Evolutionary conservation across 2,329 filamentous ascomycete genomes (phyloP).

Genomic region (Xylaria sp.): DNA sequence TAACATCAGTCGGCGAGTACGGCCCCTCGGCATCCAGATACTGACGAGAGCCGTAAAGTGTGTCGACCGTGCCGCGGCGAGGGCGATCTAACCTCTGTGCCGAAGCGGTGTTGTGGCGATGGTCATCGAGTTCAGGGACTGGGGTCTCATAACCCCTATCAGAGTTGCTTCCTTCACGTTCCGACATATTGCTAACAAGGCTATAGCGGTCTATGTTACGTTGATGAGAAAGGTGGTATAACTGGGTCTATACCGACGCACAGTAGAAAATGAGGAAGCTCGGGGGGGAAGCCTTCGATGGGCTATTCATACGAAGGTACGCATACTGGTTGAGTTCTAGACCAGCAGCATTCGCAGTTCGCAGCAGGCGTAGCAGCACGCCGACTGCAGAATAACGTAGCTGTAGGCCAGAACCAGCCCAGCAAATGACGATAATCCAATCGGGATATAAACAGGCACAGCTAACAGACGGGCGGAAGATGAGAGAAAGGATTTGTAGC

Average conservation of each 20-base stretch:
- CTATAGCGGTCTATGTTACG: slow-evolving; percentile 44
- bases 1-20: slow-evolving; percentile 54
- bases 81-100: slow-evolving; percentile 68
- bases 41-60: slow-evolving; percentile 67
- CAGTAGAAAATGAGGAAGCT: slow-evolving; percentile 7
- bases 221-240: neutral
- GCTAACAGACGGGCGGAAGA: slow-evolving; percentile 1
- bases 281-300: slow-evolving; percentile 48
- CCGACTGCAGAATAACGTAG: slow-evolving; percentile 47
- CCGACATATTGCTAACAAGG: slow-evolving; percentile 69
- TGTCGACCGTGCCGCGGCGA: slow-evolving; percentile 79
- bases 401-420: slow-evolving; percentile 36
- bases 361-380: slow-evolving; percentile 53
- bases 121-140: slow-evolving; percentile 86
- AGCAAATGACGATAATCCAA: slow-evolving; percentile 9
- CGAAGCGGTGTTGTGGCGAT: slow-evolving; percentile 74
- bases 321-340: slow-evolving; percentile 47
- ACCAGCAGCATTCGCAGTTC: slow-evolving; percentile 44
- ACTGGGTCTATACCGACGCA: slow-evolving; percentile 13
- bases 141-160: slow-evolving; percentile 77
- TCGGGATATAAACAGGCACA: slow-evolving; percentile 24
- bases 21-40: slow-evolving; percentile 53
- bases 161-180: slow-evolving; percentile 68
- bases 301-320: slow-evolving; percentile 48
- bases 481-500: slow-evolving; percentile 22